Conservation (phyloP, 2,329 filamentous ascomycete genomes). For the Mycosphaerella sp. region DNA sequence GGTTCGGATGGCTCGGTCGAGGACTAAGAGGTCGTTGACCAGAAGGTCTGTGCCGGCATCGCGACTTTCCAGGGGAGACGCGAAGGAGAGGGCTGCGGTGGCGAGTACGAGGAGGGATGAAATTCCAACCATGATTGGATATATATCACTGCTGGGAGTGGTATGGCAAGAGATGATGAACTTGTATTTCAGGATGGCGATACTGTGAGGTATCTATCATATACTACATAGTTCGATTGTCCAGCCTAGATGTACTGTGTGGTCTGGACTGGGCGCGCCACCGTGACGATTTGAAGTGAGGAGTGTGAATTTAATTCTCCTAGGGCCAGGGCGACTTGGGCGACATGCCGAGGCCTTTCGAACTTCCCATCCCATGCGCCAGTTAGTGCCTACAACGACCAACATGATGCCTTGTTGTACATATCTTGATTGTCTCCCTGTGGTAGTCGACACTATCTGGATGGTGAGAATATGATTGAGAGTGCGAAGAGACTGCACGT, state of each 20-base stretch:
- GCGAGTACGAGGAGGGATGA: conserved; percentile 8
- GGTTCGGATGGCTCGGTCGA: conserved; percentile 20
- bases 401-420: too few relatives aligned
- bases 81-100: conserved; percentile 5
- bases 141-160: neutral
- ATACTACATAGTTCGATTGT: neutral
- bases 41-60: conserved; percentile 21
- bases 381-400: too few relatives aligned
- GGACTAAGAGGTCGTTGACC: conserved; percentile 16
- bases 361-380: too few relatives aligned
- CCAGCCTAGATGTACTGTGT: neutral
- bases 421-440: too few relatives aligned
- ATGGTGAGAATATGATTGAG: too few relatives aligned
- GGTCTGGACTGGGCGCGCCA: neutral
- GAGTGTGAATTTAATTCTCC: neutral
- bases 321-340: too few relatives aligned
- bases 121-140: conserved; percentile 1
- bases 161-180: neutral
- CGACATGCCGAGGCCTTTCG: neutral
- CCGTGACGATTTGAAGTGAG: conserved; percentile 4
- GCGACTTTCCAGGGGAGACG: conserved; percentile 8
- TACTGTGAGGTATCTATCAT: too few relatives aligned
- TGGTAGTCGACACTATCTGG: too few relatives aligned
- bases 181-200: neutral
- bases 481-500: too few relatives aligned